Evolutionary conservation across 108 stramenopile species (phyloP).

Genomic region (Nitzschia putrida): DNA sequence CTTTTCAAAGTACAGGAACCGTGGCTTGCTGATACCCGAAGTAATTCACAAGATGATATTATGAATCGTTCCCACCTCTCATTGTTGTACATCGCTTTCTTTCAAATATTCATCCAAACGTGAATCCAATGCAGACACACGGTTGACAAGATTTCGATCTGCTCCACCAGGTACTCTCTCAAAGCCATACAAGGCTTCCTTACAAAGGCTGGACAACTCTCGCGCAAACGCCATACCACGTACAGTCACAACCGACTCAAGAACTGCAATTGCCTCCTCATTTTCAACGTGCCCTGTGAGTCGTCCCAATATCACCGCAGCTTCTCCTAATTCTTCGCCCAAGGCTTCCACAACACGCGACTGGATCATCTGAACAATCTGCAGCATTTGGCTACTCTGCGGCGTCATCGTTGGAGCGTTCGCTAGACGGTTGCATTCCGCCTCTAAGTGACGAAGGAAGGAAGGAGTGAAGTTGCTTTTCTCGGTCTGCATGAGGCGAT

Average conservation of each 20-base stretch:
- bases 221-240: constrained; percentile 66
- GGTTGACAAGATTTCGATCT: constrained; percentile 63
- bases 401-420: constrained; percentile 48
- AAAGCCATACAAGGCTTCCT: constrained; percentile 79
- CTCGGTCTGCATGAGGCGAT: constrained; percentile 54
- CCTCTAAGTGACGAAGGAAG: constrained; percentile 75
- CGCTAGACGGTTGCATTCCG: constrained; percentile 73
- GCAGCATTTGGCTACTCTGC: constrained; percentile 54
- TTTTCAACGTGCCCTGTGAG: constrained; percentile 73
- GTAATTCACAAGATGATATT: too few relatives aligned
- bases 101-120: constrained; percentile 48
- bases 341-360: constrained; percentile 76
- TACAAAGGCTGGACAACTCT: constrained; percentile 57
- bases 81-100: constrained; percentile 2
- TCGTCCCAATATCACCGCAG: constrained; percentile 70
- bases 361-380: constrained; percentile 76
- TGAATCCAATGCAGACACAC: constrained; percentile 57
- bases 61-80: too few relatives aligned
- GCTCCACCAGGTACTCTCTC: constrained; percentile 48
- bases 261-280: constrained; percentile 64
- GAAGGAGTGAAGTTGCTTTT: constrained; percentile 70
- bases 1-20: too few relatives aligned
- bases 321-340: constrained; percentile 72
- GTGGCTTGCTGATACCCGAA: too few relatives aligned
- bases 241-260: constrained; percentile 76